Conservation (phyloP, 2,329 filamentous ascomycete genomes). For the Neurospora sp. region DNA sequence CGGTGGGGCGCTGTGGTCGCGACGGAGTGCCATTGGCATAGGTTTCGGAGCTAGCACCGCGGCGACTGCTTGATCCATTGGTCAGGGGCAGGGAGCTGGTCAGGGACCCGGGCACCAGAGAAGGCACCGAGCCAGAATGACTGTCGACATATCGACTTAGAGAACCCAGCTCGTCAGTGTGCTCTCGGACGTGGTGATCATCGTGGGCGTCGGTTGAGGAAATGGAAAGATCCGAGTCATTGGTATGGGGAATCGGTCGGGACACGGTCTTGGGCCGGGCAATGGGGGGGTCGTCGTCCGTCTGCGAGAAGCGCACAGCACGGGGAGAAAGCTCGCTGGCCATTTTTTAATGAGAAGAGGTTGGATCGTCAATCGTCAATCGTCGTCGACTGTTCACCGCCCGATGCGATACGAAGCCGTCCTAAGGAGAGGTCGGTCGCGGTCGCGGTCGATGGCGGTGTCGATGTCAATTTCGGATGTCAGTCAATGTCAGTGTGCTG, state of each 20-base stretch:
- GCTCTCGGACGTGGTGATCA: slow-evolving; percentile 35
- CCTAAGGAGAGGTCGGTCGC: neutral
- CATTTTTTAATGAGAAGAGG: slow-evolving; percentile 15
- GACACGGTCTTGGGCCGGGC: slow-evolving; percentile 28
- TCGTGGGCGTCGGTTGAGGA: slow-evolving; percentile 36
- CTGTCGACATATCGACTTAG: slow-evolving; percentile 35
- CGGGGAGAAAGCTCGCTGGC: slow-evolving; percentile 42
- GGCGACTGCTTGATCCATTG: slow-evolving; percentile 32
- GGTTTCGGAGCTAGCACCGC: slow-evolving; percentile 21
- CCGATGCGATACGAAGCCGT: neutral
- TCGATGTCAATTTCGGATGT: neutral
- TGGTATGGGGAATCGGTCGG: slow-evolving; percentile 24
- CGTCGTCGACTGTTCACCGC: neutral
- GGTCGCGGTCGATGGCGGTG: neutral
- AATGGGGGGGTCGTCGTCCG: slow-evolving; percentile 34
- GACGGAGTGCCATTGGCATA: slow-evolving; percentile 24
- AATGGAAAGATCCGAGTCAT: slow-evolving; percentile 39
- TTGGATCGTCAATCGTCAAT: neutral
- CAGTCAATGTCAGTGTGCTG: neutral
- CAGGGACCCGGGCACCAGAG: slow-evolving; percentile 24
- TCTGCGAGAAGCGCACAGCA: slow-evolving; percentile 46
- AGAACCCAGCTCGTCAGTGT: slow-evolving; percentile 40
- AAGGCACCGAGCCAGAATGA: slow-evolving; percentile 32
- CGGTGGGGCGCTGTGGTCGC: slow-evolving; percentile 56
- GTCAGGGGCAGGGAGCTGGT: slow-evolving; percentile 10